Evolutionary conservation across 495 filamentous ascomycete species (phyloP), one percentile per base, ranked within the genome.

Genomic region (Podospora appendiculata): DNA sequence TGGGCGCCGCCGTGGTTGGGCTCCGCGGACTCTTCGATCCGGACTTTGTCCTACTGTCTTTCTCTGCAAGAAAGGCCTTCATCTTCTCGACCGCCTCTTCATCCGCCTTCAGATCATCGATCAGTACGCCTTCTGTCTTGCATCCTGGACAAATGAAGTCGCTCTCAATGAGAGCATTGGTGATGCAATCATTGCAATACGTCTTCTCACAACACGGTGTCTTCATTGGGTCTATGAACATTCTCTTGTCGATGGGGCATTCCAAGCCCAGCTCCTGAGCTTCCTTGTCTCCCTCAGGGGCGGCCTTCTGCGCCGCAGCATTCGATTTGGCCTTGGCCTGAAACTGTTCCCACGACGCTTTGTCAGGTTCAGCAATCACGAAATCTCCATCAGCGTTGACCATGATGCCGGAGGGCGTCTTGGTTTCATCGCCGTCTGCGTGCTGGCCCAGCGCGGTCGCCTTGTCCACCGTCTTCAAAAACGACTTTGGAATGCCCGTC

Each of bases 121-220:
- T 86, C 51, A 96, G 75, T 44, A 96, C 88, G 53, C 88, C 90
- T 58, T 95, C 90, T 41, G 82, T 87, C 65, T 86, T 80, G 76
- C 93, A 98, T 47, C 82, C 85, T 51, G 94, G 94, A 68, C 93
- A 98, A 62, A 88, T 77, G 74, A 98, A 89, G 78, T 98, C 93
- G 79, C 85, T 92, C 75, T 97, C 90, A 72, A 95, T 90, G 73
- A 98, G 84, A 61, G 89, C 85, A 81, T 91, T 94, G 60, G 90
- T 90, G 69, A 97, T 95, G 85, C 93, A 98, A 60, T 97, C 90
- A 80, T 90, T 88, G 82, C 93, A 98, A 80, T 92, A 97, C 66
- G 90, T 95, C 78, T 86, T 90, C 68, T 86, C 80, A 77, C 93
- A 98, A 77, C 93, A 98, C 54, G 93, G 94, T 58, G 92, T 97